Percentiles rank a stretch among this genome's conserved stretches.
These are phyloP conservation scores for Termitomyces sp. DNA, from an alignment of 768 basidiomycete genomes.

Conservation along the genomic window DNA sequence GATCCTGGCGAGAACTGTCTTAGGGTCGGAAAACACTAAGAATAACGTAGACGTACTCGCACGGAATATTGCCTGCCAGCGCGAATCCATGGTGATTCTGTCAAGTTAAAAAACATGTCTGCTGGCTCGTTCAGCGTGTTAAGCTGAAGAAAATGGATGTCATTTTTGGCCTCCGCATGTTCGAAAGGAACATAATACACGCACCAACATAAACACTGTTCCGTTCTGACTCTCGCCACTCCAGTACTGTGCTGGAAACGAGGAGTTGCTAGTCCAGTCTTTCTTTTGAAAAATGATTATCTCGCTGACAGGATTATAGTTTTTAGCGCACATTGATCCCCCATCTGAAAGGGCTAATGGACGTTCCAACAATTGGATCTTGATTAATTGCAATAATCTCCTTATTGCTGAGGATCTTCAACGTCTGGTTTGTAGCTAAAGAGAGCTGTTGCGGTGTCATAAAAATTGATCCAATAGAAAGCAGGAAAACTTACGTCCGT, in stretches of 20 bases:
- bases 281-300: not conserved
- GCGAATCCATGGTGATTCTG: slow-evolving; percentile 62
- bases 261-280: slow-evolving; percentile 32
- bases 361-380: slow-evolving; percentile 56
- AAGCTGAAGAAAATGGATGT: slow-evolving; percentile 28
- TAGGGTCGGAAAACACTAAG: not conserved
- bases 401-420: slow-evolving; percentile 54
- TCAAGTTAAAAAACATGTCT: slow-evolving; percentile 52
- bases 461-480: not conserved
- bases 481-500: slow-evolving; percentile 10
- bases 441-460: slow-evolving; percentile 26
- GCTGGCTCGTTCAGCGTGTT: slow-evolving; percentile 51
- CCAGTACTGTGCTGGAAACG: slow-evolving; percentile 61
- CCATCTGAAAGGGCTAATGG: slow-evolving; percentile 66
- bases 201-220: slow-evolving; percentile 59
- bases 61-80: slow-evolving; percentile 57
- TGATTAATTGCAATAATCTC: slow-evolving; percentile 70
- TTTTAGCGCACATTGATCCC: slow-evolving; percentile 46
- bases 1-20: slow-evolving; percentile 37
- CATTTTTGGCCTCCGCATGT: not conserved
- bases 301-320: not conserved
- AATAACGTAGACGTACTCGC: slow-evolving; percentile 32
- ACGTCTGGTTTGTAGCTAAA: slow-evolving; percentile 38
- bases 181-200: slow-evolving; percentile 4
- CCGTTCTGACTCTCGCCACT: slow-evolving; percentile 58